Conservation (phyloP, 495 filamentous ascomycete genomes). For the Podospora sp. region DNA sequence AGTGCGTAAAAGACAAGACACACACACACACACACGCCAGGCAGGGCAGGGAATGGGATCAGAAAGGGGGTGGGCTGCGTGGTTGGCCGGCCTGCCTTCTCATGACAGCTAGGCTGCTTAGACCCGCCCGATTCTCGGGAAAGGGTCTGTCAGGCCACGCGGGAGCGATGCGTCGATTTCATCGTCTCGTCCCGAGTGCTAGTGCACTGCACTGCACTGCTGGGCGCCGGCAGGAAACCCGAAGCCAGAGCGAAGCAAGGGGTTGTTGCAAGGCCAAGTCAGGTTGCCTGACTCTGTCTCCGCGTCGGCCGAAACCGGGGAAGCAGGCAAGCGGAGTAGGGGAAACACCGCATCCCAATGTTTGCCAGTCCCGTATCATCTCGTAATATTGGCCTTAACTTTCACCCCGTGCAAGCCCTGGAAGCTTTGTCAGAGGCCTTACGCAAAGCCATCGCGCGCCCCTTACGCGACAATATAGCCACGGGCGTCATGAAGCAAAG, state of each 20-base stretch:
- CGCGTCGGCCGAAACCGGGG: constrained; percentile 21
- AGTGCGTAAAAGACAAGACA: background rate
- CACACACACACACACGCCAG: background rate
- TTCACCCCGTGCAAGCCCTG: no score
- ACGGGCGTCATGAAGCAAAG: no score
- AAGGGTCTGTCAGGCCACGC: background rate
- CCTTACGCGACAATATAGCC: no score
- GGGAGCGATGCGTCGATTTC: background rate
- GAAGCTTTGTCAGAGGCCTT: no score
- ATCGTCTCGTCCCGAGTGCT: background rate
- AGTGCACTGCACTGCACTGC: no score
- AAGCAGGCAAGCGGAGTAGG: background rate
- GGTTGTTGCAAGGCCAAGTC: constrained; percentile 4
- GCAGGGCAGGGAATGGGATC: background rate
- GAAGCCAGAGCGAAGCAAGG: constrained; percentile 2
- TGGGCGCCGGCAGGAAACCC: background rate
- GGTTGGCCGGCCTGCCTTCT: background rate
- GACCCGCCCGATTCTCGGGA: constrained; percentile 5
- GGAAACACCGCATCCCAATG: constrained; percentile 10
- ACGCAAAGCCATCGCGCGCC: no score
- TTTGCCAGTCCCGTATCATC: background rate
- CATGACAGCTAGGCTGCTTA: background rate
- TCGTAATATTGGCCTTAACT: no score
- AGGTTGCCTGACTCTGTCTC: constrained; percentile 10
- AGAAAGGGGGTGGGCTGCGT: constrained; percentile 5